Conservation (phyloP, 352 stramenopile species). For the Pythium inflatum region DNA sequence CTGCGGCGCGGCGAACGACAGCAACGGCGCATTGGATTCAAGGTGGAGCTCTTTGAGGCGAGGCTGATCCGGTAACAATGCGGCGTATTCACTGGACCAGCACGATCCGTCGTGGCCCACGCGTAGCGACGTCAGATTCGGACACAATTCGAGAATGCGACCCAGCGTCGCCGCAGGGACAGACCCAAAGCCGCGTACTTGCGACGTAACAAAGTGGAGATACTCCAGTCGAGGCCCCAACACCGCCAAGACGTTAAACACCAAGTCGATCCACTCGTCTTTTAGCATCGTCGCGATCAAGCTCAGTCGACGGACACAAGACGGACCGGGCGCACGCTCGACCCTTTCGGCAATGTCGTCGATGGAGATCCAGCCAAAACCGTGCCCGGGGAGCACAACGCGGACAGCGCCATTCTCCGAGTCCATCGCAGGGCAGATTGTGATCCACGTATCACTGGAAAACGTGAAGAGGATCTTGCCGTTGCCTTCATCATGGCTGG, state of each 20-base stretch:
- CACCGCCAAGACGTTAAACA: not conserved
- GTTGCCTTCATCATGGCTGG: not conserved
- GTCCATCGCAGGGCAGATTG: not conserved
- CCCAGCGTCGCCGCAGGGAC: not conserved
- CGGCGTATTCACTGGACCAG: not conserved
- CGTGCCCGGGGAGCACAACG: not conserved
- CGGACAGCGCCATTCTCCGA: not conserved
- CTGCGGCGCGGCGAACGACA: not conserved
- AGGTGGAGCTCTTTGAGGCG: not conserved
- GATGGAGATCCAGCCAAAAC: not conserved
- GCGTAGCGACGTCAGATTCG: not conserved
- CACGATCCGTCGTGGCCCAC: not conserved
- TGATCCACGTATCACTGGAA: not conserved
- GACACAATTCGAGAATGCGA: not conserved
- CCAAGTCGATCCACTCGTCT: not conserved
- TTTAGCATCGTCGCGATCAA: not conserved
- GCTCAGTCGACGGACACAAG: not conserved
- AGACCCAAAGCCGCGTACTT: not conserved
- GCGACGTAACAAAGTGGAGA: not conserved
- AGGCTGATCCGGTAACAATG: not conserved
- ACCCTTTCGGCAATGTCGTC: not conserved
- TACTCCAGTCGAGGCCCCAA: not conserved
- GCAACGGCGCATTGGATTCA: not conserved
- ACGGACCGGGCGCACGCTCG: not conserved
- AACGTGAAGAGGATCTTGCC: not conserved